Percentiles rank a stretch among this genome's conserved stretches.
phyloP scores from a whole-genome alignment of 2,329 filamentous ascomycete species.

The Blastomyces parvus region DNA sequence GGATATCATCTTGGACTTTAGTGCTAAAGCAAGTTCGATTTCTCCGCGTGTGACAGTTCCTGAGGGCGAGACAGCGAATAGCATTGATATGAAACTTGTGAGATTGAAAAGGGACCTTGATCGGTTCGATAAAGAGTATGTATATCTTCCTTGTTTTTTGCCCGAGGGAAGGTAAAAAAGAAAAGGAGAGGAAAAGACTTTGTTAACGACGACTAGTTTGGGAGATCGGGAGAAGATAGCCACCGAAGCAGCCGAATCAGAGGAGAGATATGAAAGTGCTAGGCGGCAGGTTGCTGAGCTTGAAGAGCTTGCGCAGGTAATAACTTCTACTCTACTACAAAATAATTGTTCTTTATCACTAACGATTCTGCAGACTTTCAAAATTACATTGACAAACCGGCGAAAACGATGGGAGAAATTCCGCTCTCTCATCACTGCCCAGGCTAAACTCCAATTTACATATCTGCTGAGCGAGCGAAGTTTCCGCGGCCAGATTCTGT shows the following conservation, averaged over 20 bases:
- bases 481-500: conserved; percentile 70
- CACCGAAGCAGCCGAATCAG: conserved; percentile 34
- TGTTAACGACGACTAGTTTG: conserved; percentile 29
- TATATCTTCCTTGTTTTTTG: conserved; percentile 7
- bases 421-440: conserved; percentile 73
- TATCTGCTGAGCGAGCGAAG: conserved; percentile 82
- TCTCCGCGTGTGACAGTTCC: conserved; percentile 53
- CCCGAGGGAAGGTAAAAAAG: neutral
- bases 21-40: conserved; percentile 45
- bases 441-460: conserved; percentile 74
- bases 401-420: conserved; percentile 71
- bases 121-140: conserved; percentile 44
- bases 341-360: neutral
- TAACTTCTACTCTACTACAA: conserved; percentile 10
- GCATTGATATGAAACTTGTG: conserved; percentile 39
- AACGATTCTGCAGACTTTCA: conserved; percentile 38
- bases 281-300: conserved; percentile 31
- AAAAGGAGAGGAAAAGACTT: neutral
- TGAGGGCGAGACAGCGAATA: conserved; percentile 52
- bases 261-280: conserved; percentile 29
- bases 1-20: conserved; percentile 46
- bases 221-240: conserved; percentile 60
- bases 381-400: conserved; percentile 56
- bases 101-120: conserved; percentile 51
- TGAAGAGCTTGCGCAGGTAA: conserved; percentile 32